phyloP scores from a whole-genome alignment of 2,329 filamentous ascomycete genomes.

The Colletotrichum salicis region DNA sequence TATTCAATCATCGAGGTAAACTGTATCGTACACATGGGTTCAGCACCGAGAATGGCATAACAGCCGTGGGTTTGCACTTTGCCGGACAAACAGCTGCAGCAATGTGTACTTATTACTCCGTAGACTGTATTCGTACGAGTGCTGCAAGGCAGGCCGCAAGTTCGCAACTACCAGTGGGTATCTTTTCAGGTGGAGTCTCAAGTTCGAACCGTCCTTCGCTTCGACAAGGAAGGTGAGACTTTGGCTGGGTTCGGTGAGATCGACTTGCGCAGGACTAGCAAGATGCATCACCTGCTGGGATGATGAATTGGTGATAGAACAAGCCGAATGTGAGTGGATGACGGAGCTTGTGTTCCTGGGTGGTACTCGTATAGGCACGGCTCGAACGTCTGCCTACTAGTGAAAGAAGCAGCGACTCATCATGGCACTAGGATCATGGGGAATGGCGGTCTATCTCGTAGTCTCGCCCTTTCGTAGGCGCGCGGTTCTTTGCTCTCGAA shows the following conservation, averaged over 20 bases:
- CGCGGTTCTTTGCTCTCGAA: no score
- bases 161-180: background rate
- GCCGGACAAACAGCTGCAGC: background rate
- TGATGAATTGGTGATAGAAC: background rate
- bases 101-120: no score
- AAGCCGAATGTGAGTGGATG: background rate
- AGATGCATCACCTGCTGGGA: background rate
- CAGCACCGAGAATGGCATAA: background rate
- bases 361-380: no score
- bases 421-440: no score
- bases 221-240: background rate
- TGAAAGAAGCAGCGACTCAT: no score
- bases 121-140: no score
- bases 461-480: no score
- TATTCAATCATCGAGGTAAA: background rate
- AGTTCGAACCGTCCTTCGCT: background rate
- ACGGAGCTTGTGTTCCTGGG: constrained; percentile 1
- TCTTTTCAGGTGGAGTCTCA: background rate
- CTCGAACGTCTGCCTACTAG: no score
- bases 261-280: no score
- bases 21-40: no score
- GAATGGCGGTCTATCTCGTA: no score
- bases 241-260: background rate
- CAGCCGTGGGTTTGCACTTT: background rate
- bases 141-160: no score